Evolutionary conservation across 495 filamentous ascomycete genomes (phyloP), one percentile per base, ranked within the genome.

Genomic region (Hypoxylon intermedium): DNA sequence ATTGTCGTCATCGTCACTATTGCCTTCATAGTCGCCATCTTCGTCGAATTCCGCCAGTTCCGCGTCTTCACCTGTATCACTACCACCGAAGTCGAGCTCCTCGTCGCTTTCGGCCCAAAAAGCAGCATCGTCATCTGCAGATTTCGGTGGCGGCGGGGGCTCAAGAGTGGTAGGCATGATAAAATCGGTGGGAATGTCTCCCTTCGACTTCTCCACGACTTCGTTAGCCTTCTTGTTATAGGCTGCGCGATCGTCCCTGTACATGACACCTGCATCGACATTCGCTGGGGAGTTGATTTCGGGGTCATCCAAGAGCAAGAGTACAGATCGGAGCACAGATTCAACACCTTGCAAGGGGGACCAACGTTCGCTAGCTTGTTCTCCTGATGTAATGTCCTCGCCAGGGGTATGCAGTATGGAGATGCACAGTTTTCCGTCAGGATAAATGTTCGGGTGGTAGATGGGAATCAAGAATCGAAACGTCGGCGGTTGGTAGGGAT

Each of bases 251-350:
- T 88, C 70, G 52, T 90, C 89, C 49, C 94, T 85, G 44, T 96
- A 83, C 82, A 93, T 83, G 9, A 97, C 88, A 21, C 89, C 84
- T 9, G 94, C 94, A 66, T 98, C 93, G 44, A 98, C 94, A 65
- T 98, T 98, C 53, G 94, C 94, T 0, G 94, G 91, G 4, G 91
- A 96, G 54, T 85, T 90, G 60, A 93, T 89, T 70, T 98, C 94
- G 12, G 94, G 90, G 69, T 95, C 89, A 69, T 98, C 94, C 37
- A 98, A 86, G 1, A 98, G 85, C n/a, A 92, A 89, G 13, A 98
- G 81, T 13, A 97, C 89, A 15, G 91, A 96, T 45, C 96, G 89
- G 13, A 98, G 84, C 11, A 98, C 92, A 44, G 92, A 92, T 74
- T 97, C 94, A 52, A 94, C 93, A 6, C 92, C 87, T 67, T 97